Evolutionary conservation across 2,329 filamentous ascomycete genomes (phyloP), one percentile per base, ranked within the genome.

Genomic region (Pseudopithomyces chartarum): DNA sequence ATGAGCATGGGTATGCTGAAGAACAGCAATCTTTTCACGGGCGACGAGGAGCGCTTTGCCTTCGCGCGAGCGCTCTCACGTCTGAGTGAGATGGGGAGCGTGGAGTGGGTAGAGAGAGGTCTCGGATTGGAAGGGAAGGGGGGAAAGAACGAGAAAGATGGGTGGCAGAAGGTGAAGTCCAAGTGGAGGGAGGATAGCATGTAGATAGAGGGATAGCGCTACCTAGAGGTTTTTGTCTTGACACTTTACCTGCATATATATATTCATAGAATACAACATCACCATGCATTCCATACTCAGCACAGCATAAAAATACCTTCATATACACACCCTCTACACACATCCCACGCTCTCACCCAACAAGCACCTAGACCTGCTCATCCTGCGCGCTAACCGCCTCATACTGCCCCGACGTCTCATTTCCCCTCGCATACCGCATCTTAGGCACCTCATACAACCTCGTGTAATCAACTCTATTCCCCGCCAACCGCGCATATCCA

Each of bases 11-110:
- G 87, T 48, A 88, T 90, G 76, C 81, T 99, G 67, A 96, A 96
- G 80, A 88, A 88, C 63, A 92, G 89, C 40, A 91, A 85, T 63
- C 85, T 98, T 38, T 99, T 99, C 75, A 90, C 89, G 1, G 95
- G 95, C 39, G 95, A 97, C 56, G 95, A 99, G 79, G 95, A 99
- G 78, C 86, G 92, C 0, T 99, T 99, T 79, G 95, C 95, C 0
- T 99, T 99, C 80, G 92, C 92, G 22, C 82, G 95, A 52, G 95
- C 95, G 1, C 76, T 98, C 65, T 93, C 89, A 52, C 82, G 95
- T 54, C 78, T 99, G 59, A 89, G 83, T 53, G 92, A 98, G 77
- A 99, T 99, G 95, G 91, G 92, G 19, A 95, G 91, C 73, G 86
- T 87, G 74, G 90, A 97, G 74, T 99, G 95, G 95, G 90, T 98